A percentile compares a stretch with the other conserved stretches of the same genome.
Conservation (phyloP, 1,284 basidiomycete genomes). For the Cryptococcus sp. region DNA sequence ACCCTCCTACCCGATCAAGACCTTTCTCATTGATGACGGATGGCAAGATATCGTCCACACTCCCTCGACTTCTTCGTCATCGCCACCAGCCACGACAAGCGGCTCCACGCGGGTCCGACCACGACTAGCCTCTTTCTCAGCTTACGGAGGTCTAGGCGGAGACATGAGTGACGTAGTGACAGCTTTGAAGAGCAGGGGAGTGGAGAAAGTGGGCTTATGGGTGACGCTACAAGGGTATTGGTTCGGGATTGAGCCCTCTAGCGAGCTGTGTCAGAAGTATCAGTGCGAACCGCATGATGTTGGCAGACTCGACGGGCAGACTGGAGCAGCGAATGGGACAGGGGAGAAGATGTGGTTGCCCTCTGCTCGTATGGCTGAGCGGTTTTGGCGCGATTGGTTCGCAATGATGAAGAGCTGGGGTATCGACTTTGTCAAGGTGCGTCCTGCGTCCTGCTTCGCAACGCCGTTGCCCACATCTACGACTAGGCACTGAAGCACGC, state of each 20-base stretch:
- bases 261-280: slow-evolving; percentile 29
- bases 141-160: slow-evolving; percentile 18
- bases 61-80: background rate
- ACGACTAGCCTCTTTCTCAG: slow-evolving; percentile 21
- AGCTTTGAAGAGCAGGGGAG: slow-evolving; percentile 19
- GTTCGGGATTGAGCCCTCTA: slow-evolving; percentile 34
- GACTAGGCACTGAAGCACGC: background rate
- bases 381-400: slow-evolving; percentile 45
- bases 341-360: slow-evolving; percentile 27
- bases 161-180: slow-evolving; percentile 24
- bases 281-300: slow-evolving; percentile 21
- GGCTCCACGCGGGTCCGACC: too few relatives aligned
- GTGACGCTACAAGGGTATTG: slow-evolving; percentile 44
- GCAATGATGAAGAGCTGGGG: slow-evolving; percentile 26
- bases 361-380: slow-evolving; percentile 22
- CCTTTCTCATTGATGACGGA: slow-evolving; percentile 46
- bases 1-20: slow-evolving; percentile 30
- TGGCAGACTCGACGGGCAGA: slow-evolving; percentile 6
- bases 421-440: slow-evolving; percentile 41
- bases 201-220: slow-evolving; percentile 40
- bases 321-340: slow-evolving; percentile 11
- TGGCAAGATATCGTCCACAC: slow-evolving; percentile 33
- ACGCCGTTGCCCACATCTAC: background rate
- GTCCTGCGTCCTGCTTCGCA: background rate
- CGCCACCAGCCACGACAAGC: background rate